Evolutionary conservation across 2,329 filamentous ascomycete genomes (phyloP), one percentile per base, ranked within the genome.

Genomic region (Colletotrichum musae): DNA sequence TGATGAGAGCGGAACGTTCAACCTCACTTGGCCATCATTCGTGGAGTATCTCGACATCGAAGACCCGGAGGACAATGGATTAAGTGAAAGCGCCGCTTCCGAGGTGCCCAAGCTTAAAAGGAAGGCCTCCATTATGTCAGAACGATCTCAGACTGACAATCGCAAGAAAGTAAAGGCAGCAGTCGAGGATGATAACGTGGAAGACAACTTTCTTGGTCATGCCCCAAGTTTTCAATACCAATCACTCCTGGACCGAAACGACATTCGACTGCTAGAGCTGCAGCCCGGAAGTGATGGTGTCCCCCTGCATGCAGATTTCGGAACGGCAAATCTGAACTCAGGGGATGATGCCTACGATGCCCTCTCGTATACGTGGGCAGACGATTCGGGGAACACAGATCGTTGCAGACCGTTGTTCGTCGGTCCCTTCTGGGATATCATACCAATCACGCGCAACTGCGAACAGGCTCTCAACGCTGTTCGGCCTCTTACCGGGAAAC

Each of bases 231-330:
- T n/a, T n/a, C n/a, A n/a, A 15, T 47, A 47, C 45, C 7, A 15
- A 6, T 3, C n/a, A 2, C n/a, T 47, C 6, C 9, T 6, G 16
- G n/a, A 21, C 16, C 6, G n/a, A 2, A n/a, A 47, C 9, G 16
- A 21, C 1, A 47, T 47, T 21, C 15, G 45, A 21, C 45, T 47
- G 3, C 45, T 47, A 15, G 15, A 47, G 2, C 9, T 47, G 4
- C 1, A 39, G 15, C 9, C 53, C 0, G 6, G 18, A 0, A 6
- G 0, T 13, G 5, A 0, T 0, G 18, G 16, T 2, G 7, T 6
- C 2, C 6, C 15, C 2, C 51, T 54, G 4, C 51, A 39, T 2
- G 53, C 10, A 1, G 24, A 4, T 3, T 57, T 57, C 2, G 3
- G 18, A 16, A 41, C 18, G 3, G 7, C 24, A 0, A n/a, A 21